Conservation (phyloP, 371 early-diverging fungal genomes). For the Circinella umbellata region DNA sequence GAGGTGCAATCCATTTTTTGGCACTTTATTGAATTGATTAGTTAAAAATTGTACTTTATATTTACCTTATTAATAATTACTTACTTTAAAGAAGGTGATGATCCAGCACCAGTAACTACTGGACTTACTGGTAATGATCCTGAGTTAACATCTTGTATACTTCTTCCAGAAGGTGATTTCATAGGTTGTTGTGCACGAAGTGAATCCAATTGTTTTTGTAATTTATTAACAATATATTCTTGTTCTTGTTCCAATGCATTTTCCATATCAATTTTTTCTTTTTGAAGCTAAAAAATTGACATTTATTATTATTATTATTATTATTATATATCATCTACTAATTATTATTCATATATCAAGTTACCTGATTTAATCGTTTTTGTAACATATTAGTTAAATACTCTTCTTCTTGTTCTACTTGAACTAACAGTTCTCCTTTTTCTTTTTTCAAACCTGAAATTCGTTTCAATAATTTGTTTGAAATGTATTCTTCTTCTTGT, state of each 20-base stretch:
- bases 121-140: constrained; percentile 39
- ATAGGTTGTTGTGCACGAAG: constrained; percentile 49
- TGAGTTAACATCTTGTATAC: constrained; percentile 28
- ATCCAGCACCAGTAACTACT: constrained; percentile 34
- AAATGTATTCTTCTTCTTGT: constrained; percentile 76
- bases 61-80: background rate
- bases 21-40: constrained; percentile 20
- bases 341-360: background rate
- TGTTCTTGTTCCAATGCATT: constrained; percentile 85
- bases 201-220: constrained; percentile 67
- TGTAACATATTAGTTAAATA: constrained; percentile 77
- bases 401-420: constrained; percentile 79
- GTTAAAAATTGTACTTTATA: background rate
- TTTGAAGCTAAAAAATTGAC: constrained; percentile 54
- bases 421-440: constrained; percentile 67
- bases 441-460: constrained; percentile 74
- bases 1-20: constrained; percentile 59
- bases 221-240: constrained; percentile 79
- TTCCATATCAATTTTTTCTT: constrained; percentile 84
- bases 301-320: background rate
- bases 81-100: constrained; percentile 39
- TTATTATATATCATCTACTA: background rate
- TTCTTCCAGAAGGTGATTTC: constrained; percentile 47
- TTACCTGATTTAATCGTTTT: constrained; percentile 68
- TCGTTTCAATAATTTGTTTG: constrained; percentile 67